Evolutionary conservation across 306 rosid genomes (phyloP).

Genomic region (Begonia peltatifolia): DNA sequence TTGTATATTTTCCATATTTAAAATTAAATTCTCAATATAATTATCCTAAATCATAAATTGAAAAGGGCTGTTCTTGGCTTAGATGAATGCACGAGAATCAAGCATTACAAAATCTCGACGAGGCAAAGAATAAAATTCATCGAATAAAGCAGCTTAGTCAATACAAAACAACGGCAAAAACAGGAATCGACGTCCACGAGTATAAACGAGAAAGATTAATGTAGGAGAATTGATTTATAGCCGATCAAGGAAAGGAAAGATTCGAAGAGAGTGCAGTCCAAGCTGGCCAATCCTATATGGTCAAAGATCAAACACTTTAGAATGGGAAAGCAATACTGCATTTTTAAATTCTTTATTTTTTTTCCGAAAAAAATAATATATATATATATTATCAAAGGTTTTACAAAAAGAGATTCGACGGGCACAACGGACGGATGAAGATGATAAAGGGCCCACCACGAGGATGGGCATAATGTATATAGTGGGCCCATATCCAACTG

Average conservation of each 20-base stretch:
- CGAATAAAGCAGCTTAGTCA: no score
- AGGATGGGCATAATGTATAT: not conserved
- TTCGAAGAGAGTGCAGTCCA: not conserved
- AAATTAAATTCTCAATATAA: not conserved
- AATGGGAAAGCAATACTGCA: not conserved
- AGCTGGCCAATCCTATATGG: not conserved
- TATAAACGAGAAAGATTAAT: no score
- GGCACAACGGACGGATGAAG: constrained; percentile 6
- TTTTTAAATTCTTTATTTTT: not conserved
- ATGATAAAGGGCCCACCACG: constrained; percentile 14
- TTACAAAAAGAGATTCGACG: not conserved
- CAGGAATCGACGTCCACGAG: no score
- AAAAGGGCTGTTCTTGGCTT: no score
- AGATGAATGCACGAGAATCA: no score
- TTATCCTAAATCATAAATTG: not conserved
- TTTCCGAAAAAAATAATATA: no score
- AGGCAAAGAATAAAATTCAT: no score
- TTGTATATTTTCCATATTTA: not conserved
- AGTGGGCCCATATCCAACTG: not conserved
- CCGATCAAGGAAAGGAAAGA: not conserved
- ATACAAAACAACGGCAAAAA: no score
- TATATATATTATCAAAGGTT: not conserved
- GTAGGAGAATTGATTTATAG: no score
- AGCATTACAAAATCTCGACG: no score
- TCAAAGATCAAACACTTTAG: not conserved